These are phyloP conservation scores for Boletales sp. DNA, from an alignment of 768 basidiomycete species.

Conservation along the genomic window DNA sequence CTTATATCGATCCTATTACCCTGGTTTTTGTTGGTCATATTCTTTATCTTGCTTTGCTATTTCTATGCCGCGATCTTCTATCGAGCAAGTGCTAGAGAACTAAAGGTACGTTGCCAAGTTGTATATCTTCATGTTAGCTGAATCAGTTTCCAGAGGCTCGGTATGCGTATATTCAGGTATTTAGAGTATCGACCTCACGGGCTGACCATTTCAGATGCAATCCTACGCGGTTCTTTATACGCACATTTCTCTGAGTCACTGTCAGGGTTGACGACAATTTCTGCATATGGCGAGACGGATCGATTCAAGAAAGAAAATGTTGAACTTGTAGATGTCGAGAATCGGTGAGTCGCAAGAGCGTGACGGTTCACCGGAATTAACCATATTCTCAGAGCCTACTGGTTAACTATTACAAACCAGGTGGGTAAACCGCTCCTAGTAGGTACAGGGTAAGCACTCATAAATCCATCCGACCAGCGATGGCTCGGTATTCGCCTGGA, in stretches of 20 bases:
- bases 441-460: neutral
- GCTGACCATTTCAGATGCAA: slow-evolving; percentile 49
- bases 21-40: slow-evolving; percentile 80
- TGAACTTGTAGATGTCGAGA: slow-evolving; percentile 77
- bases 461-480: slow-evolving; percentile 36
- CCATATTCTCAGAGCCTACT: slow-evolving; percentile 59
- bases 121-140: neutral
- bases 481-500: slow-evolving; percentile 93
- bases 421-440: slow-evolving; percentile 24
- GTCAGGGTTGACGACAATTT: slow-evolving; percentile 81
- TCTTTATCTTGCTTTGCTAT: slow-evolving; percentile 57
- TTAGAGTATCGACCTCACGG: too few relatives aligned
- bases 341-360: slow-evolving; percentile 45
- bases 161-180: slow-evolving; percentile 25
- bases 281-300: slow-evolving; percentile 77
- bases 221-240: slow-evolving; percentile 84
- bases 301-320: slow-evolving; percentile 78
- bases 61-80: slow-evolving; percentile 77
- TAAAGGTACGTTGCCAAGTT: slow-evolving; percentile 52
- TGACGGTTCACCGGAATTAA: neutral
- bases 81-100: slow-evolving; percentile 78
- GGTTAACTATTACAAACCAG: slow-evolving; percentile 83
- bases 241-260: slow-evolving; percentile 92
- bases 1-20: slow-evolving; percentile 74
- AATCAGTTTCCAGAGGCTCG: slow-evolving; percentile 44